Base-by-base conservation (phyloP, 1,284 basidiomycete genomes). In the Hemileia vastatrix region DNA sequence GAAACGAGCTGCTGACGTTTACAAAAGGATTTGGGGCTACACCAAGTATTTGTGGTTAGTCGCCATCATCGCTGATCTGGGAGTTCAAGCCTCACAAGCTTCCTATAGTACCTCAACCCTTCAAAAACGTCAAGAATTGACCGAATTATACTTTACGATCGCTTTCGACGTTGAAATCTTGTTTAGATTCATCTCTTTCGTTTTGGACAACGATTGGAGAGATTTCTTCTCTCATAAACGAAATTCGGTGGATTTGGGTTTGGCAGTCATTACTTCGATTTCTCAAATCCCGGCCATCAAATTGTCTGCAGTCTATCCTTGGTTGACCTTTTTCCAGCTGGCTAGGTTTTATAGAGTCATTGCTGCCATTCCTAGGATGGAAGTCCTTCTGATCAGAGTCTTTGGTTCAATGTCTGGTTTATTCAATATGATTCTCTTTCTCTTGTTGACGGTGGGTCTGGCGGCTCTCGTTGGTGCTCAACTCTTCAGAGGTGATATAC, bases 351-450 rank as follows among this genome's bases (percentile, higher is more conserved):
- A 98, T 76, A 82, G 94, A 1, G 89, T 96, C 36, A 92, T 98
- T 70, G 76, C 96, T 49, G 86, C 85, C 51, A 82, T 93, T 9
- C 90, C 91, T 1, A 80, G 88, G 59, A 92, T 92, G 88, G 83
- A 82, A 64, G 84, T 84, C 2, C 77, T 90, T 50, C 75, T 90
- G 76, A 86, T 89, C 3, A 86, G 87, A 1, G 88, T 96, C 0
- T 92, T 96, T 68, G 91, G 93, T 31, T 92, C 91, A 74, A 85
- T 95, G 79, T 86, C 86, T 66, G 92, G 90, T 78, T 79, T 98
- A 36, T 80, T 83, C 33, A 97, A 96, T 81, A 95, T 96, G 90
- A 83, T 88, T 11, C 76, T 94, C 36, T 97, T 98, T 79, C 81
- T 98, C 23, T 78, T 96, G 64, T 78, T 95, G 65, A 85, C 93